Conservation (phyloP, 805 yeast genomes). For the Cephaloascus albidus region DNA sequence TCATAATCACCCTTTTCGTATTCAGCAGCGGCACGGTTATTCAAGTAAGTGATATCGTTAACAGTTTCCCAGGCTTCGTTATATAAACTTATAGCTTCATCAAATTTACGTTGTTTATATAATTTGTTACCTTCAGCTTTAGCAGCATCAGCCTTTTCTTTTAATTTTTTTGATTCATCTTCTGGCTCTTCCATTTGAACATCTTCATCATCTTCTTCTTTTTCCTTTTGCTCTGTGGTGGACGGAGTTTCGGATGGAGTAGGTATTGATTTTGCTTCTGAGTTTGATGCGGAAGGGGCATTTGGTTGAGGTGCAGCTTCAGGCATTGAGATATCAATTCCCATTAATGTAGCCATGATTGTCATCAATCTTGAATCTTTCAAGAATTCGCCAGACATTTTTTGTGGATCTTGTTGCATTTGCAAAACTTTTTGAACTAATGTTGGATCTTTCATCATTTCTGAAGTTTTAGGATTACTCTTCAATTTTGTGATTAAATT, state of each 20-base stretch:
- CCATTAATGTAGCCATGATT: conserved; percentile 76
- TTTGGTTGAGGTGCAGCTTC: conserved; percentile 11
- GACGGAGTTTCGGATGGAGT: conserved; percentile 13
- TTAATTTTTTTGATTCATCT: conserved; percentile 20
- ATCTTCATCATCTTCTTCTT: conserved; percentile 12
- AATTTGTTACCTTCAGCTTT: conserved; percentile 82
- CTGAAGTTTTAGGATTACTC: conserved; percentile 80
- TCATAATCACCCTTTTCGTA: conserved; percentile 92
- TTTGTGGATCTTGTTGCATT: conserved; percentile 65
- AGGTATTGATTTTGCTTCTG: conserved; percentile 13
- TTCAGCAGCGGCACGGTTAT: conserved; percentile 97
- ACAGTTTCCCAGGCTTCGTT: conserved; percentile 75
- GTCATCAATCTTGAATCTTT: conserved; percentile 84
- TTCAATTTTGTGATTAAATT: conserved; percentile 64
- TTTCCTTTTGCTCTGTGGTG: conserved; percentile 5
- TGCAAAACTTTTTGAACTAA: conserved; percentile 60
- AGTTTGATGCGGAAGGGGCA: conserved; percentile 16
- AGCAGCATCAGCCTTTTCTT: conserved; percentile 51
- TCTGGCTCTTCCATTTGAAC: conserved; percentile 2
- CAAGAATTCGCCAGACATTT: conserved; percentile 59
- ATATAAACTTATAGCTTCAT: conserved; percentile 84
- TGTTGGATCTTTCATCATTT: conserved; percentile 78
- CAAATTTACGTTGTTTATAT: conserved; percentile 83
- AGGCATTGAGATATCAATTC: conserved; percentile 57
- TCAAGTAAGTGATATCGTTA: conserved; percentile 85